Evolutionary conservation across 164 flowering plant species (phyloP), one percentile per base, ranked within the genome.

Genomic region (Vitis labrusca): DNA sequence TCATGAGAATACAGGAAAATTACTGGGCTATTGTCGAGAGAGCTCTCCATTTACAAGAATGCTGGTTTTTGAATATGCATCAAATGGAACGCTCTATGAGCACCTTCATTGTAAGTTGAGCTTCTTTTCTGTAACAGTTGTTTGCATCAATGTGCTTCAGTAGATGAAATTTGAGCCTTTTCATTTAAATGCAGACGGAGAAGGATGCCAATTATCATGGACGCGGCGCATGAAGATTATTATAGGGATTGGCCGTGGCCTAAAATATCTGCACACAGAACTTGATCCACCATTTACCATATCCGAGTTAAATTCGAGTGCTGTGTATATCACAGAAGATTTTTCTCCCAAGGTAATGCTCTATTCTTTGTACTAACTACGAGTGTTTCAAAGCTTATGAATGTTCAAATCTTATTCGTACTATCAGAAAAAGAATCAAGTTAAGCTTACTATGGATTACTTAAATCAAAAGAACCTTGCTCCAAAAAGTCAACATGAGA

Each of bases 1-100:
- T 70, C 94, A 95, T 56, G 97, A 86, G 69, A 88, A 95, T 73
- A 73, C 84, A 10, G 99, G 87, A 63, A 95, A 87, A 73, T 72
- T 95, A 29, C 79, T 92, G 11, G 99, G 99, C 5, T 92, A 91
- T 71, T 92, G 99, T 77, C 85, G 81, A 67, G 99, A 91, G 75
- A 84, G 86, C 66, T 57, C 76, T 64, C 97, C 93, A 17, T 89
- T 92, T 80, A 81, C 98, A 37, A 88, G 99, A 80, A 95, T 95
- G 98, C 84, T 95, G 71, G 97, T 95, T 67, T 88, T 92, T 75
- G 93, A 90, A 68, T 95, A 95, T 81, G 93, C 99, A 63, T 91
- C 96, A 55, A 95, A 95, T 71, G 99, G 99, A 69, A 95, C 99
- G 13, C 74, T 95, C 49, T 86, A 83, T 65, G 99, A 92, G 79